phyloP scores from a whole-genome alignment of 2,329 filamentous ascomycete species.

The Fusarium paranaense region DNA sequence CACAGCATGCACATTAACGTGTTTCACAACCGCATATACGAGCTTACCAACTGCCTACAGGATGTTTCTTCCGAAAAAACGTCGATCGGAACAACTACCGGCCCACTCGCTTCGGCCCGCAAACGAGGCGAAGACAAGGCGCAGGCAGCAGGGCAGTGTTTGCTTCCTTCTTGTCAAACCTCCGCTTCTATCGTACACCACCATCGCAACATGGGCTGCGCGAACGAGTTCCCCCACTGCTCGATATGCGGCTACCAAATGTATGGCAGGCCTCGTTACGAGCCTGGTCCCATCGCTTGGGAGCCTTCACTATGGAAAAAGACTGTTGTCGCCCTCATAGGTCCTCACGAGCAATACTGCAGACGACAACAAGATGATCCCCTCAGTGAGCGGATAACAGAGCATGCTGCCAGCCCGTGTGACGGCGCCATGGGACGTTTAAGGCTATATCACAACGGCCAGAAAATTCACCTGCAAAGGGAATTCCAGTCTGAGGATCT shows the following conservation, averaged over 20 bases:
- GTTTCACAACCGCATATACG: background rate
- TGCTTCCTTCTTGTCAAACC: background rate
- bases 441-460: background rate
- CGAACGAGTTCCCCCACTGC: background rate
- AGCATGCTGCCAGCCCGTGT: background rate
- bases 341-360: background rate
- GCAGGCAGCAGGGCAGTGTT: background rate
- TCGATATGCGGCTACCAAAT: background rate
- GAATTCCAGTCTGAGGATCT: background rate
- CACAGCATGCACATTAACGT: background rate
- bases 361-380: background rate
- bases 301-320: background rate
- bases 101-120: background rate
- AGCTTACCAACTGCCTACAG: background rate
- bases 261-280: background rate
- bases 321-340: background rate
- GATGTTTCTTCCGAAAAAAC: background rate
- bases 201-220: background rate
- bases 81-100: background rate
- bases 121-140: background rate
- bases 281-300: background rate
- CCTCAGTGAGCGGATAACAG: background rate
- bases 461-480: background rate
- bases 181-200: background rate
- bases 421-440: background rate